Percentiles rank a stretch among this genome's conserved stretches.
Evolutionary conservation across 2,329 filamentous ascomycete species (phyloP).

Genomic region (Penicillium sp.): DNA sequence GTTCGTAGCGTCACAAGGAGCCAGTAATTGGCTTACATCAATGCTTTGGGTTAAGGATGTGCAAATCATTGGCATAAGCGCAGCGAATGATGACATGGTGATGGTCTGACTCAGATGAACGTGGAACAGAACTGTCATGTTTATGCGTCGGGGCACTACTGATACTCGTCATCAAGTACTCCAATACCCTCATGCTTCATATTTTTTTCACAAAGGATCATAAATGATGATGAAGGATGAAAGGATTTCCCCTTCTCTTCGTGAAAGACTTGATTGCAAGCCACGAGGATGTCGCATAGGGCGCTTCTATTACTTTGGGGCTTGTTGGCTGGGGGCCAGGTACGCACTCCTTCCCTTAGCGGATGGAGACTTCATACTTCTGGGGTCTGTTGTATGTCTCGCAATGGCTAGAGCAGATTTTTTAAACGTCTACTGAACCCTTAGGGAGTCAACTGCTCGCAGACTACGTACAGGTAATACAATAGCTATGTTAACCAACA

Average conservation of each 20-base stretch:
- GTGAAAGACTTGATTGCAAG: neutral
- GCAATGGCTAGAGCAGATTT: neutral
- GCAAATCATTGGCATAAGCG: constrained; percentile 2
- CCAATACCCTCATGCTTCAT: neutral
- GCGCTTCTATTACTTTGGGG: neutral
- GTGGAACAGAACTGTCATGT: neutral
- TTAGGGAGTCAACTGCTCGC: too few species aligned
- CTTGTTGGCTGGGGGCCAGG: neutral
- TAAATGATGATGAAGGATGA: neutral
- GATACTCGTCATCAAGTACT: neutral
- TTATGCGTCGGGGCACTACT: neutral
- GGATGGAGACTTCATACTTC: neutral
- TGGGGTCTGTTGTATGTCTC: neutral
- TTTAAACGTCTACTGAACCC: neutral
- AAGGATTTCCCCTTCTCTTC: neutral
- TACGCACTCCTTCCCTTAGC: neutral
- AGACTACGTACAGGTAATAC: too few species aligned
- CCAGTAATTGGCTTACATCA: neutral
- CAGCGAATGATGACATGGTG: neutral
- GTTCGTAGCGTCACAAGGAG: neutral
- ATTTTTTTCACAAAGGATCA: neutral
- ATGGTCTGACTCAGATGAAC: neutral
- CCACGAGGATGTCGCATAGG: neutral
- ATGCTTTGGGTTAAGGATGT: neutral
- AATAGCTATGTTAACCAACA: neutral